These are phyloP conservation scores for Cerioporus squamosus DNA, from an alignment of 1,284 basidiomycete genomes.

Conservation along the genomic window DNA sequence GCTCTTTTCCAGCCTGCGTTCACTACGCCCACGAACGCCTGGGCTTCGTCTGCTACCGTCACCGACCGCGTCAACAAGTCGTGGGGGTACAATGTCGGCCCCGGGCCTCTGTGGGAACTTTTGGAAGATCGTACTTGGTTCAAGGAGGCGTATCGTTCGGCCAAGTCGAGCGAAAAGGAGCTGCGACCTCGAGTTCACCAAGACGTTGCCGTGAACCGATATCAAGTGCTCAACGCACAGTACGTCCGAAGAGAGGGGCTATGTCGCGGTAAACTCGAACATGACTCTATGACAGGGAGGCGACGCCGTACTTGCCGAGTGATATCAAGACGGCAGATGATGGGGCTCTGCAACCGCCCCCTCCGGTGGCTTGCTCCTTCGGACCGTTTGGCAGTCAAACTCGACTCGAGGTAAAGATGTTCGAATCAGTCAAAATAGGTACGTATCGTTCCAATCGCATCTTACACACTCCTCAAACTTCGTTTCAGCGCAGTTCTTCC, in stretches of 20 bases:
- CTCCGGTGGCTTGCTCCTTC: conserved; percentile 62
- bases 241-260: conserved; percentile 38
- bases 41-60: conserved; percentile 46
- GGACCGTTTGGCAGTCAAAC: conserved; percentile 62
- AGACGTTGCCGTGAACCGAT: conserved; percentile 46
- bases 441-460: conserved; percentile 27
- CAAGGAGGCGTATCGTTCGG: conserved; percentile 57
- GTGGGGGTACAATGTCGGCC: conserved; percentile 72
- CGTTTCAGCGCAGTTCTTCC: conserved; percentile 41
- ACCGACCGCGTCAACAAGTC: conserved; percentile 58
- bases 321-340: conserved; percentile 50
- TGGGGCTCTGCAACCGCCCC: conserved; percentile 51
- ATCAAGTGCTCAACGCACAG: conserved; percentile 50
- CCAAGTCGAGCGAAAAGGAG: conserved; percentile 44
- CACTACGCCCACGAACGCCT: conserved; percentile 46
- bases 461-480: background rate
- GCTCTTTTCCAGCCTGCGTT: conserved; percentile 45
- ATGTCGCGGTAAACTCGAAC: background rate
- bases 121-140: conserved; percentile 77
- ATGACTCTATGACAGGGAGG: conserved; percentile 46
- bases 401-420: conserved; percentile 52
- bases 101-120: conserved; percentile 75
- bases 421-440: conserved; percentile 64
- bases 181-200: conserved; percentile 63
- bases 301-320: conserved; percentile 59